phyloP scores from a whole-genome alignment of 1,139 yeast genomes.

The Spencermartinsiella ligniputridi region DNA sequence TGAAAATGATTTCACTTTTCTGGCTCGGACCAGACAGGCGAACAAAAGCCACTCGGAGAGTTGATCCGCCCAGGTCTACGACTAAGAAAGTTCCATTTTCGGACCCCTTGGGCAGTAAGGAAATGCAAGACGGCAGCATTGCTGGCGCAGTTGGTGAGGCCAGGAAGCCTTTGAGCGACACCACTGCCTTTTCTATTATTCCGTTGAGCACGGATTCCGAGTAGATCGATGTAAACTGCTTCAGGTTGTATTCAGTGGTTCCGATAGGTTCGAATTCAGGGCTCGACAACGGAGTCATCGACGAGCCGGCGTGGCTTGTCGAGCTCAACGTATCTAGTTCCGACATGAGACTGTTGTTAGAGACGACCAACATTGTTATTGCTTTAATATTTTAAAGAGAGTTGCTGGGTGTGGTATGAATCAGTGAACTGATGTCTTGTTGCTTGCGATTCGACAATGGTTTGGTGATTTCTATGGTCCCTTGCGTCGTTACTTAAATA shows the following conservation, averaged over 20 bases:
- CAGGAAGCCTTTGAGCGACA: conserved; percentile 7
- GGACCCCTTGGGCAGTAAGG: conserved; percentile 64
- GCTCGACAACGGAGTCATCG: not conserved
- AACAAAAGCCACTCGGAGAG: conserved; percentile 77
- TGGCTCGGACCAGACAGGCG: conserved; percentile 63
- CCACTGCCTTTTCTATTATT: conserved; percentile 14
- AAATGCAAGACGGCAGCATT: conserved; percentile 76
- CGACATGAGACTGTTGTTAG: not conserved
- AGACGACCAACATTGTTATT: not conserved
- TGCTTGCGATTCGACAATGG: no score
- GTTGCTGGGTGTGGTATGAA: no score
- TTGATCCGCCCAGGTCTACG: conserved; percentile 86
- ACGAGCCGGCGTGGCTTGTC: not conserved
- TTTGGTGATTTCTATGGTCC: no score
- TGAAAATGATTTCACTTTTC: conserved; percentile 34
- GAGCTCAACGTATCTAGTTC: not conserved
- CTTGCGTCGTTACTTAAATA: no score
- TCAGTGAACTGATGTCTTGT: no score
- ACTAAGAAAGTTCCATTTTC: conserved; percentile 75
- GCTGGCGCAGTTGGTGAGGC: conserved; percentile 18
- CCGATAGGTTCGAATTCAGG: conserved; percentile 1
- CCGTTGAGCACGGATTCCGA: conserved; percentile 15
- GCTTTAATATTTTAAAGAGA: no score
- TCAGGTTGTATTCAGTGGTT: conserved; percentile 3
- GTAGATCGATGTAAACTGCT: conserved; percentile 6